phyloP scores from a whole-genome alignment of 768 basidiomycete genomes.

The Lyophyllum shimeji region DNA sequence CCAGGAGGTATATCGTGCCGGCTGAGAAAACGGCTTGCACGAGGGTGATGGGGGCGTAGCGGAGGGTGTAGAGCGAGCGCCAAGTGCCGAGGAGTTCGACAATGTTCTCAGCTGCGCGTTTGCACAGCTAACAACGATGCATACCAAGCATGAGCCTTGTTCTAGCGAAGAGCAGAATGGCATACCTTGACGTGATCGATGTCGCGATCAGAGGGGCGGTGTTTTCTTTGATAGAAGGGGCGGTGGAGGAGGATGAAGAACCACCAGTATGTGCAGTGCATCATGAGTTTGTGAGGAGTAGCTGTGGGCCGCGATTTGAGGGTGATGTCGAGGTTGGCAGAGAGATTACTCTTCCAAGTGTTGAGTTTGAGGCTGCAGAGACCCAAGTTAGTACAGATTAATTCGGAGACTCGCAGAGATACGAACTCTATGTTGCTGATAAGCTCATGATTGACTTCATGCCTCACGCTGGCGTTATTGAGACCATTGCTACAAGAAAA shows the following conservation, averaged over 20 bases:
- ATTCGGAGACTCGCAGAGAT: not conserved
- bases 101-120: slow-evolving; percentile 53
- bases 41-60: slow-evolving; percentile 57
- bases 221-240: slow-evolving; percentile 48
- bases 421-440: slow-evolving; percentile 57
- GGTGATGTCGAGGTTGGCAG: slow-evolving; percentile 51
- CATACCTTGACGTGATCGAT: slow-evolving; percentile 55
- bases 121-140: slow-evolving; percentile 42
- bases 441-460: slow-evolving; percentile 41
- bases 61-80: slow-evolving; percentile 52
- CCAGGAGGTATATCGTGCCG: slow-evolving; percentile 56
- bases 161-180: slow-evolving; percentile 9
- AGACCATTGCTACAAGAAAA: slow-evolving; percentile 38
- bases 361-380: slow-evolving; percentile 41
- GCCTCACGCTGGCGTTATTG: slow-evolving; percentile 36
- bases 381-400: not conserved
- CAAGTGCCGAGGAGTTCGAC: slow-evolving; percentile 52
- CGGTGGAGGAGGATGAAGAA: slow-evolving; percentile 60
- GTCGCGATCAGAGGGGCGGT: slow-evolving; percentile 36
- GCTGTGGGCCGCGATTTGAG: slow-evolving; percentile 44
- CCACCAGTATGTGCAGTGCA: slow-evolving; percentile 61
- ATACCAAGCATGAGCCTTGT: slow-evolving; percentile 5
- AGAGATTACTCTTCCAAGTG: slow-evolving; percentile 44
- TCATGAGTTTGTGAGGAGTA: slow-evolving; percentile 53
- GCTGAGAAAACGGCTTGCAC: slow-evolving; percentile 60